Percentiles rank a stretch among this genome's conserved stretches.
Evolutionary conservation across 148 eudicot species (phyloP).

Genomic region (Pharnaceum exiguum): DNA sequence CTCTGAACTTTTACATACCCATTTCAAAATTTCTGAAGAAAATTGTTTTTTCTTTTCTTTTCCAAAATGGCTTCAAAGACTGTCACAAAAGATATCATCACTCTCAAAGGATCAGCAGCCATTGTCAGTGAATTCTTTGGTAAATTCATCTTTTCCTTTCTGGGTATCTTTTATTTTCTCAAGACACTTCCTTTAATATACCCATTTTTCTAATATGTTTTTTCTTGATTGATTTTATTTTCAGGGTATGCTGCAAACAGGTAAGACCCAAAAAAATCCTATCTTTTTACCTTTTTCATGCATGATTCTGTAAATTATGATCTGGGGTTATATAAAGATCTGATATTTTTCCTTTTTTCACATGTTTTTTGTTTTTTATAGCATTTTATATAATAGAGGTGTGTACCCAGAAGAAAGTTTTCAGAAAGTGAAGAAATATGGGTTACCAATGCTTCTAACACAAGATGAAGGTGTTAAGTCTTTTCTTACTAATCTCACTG

Average conservation of each 20-base stretch:
- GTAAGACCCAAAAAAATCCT: constrained; percentile 21
- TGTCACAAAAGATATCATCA: constrained; percentile 80
- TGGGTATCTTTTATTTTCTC: background rate
- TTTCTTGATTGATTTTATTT: constrained; percentile 14
- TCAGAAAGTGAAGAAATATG: constrained; percentile 84
- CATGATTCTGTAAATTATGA: no score
- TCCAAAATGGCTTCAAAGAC: constrained; percentile 82
- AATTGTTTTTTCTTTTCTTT: background rate
- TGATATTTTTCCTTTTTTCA: background rate
- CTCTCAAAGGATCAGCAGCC: constrained; percentile 93
- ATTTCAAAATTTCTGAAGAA: background rate
- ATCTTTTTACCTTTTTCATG: background rate
- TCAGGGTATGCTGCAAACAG: constrained; percentile 97
- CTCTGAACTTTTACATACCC: background rate
- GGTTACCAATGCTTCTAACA: constrained; percentile 82
- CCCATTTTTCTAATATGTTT: background rate
- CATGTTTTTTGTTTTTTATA: constrained; percentile 12
- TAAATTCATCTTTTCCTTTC: constrained; percentile 15
- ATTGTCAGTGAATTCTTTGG: constrained; percentile 93
- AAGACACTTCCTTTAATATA: background rate
- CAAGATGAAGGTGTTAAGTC: constrained; percentile 94
- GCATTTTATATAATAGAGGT: constrained; percentile 90
- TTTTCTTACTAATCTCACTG: constrained; percentile 68
- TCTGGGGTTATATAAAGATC: background rate
- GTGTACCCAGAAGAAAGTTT: constrained; percentile 96